These are phyloP conservation scores for Moniliella sp. DNA, from an alignment of 1,284 basidiomycete genomes.

Conservation along the genomic window DNA sequence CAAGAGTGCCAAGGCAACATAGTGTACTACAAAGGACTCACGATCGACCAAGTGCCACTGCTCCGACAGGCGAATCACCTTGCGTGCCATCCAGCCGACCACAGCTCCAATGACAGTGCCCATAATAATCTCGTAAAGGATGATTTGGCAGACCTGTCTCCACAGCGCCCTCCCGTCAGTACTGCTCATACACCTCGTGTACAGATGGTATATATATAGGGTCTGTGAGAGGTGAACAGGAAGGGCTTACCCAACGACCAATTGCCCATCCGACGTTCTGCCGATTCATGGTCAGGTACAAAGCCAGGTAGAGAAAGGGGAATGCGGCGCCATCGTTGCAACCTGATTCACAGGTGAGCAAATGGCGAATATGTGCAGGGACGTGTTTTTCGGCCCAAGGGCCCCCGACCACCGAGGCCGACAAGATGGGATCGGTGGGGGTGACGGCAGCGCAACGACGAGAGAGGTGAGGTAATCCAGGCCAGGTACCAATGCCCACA, in stretches of 20 bases:
- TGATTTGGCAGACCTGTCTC: conserved; percentile 25
- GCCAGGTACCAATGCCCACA: conserved; percentile 30
- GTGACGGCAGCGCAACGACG: conserved; percentile 35
- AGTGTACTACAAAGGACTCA: conserved; percentile 38
- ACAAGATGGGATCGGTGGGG: conserved; percentile 36
- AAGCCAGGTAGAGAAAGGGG: conserved; percentile 29
- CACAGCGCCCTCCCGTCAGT: conserved; percentile 1
- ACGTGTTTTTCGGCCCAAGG: conserved; percentile 36
- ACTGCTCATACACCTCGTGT: too few relatives aligned
- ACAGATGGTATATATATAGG: too few relatives aligned
- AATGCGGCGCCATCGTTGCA: conserved; percentile 36
- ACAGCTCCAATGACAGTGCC: conserved; percentile 30
- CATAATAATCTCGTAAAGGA: conserved; percentile 35
- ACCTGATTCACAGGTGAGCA: conserved; percentile 66
- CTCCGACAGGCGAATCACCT: conserved; percentile 73
- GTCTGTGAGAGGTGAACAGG: too few relatives aligned
- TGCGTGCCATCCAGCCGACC: conserved; percentile 34
- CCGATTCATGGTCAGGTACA: conserved; percentile 25
- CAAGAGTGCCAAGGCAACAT: conserved; percentile 37
- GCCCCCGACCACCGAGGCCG: conserved; percentile 43
- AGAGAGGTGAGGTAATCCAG: conserved; percentile 34
- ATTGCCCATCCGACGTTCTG: conserved; percentile 25
- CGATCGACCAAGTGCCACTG: conserved; percentile 63
- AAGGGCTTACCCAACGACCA: conserved; percentile 29
- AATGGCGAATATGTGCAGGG: conserved; percentile 69